Conservation (phyloP, 768 basidiomycete species). For the Kwoniella heveanensis region DNA sequence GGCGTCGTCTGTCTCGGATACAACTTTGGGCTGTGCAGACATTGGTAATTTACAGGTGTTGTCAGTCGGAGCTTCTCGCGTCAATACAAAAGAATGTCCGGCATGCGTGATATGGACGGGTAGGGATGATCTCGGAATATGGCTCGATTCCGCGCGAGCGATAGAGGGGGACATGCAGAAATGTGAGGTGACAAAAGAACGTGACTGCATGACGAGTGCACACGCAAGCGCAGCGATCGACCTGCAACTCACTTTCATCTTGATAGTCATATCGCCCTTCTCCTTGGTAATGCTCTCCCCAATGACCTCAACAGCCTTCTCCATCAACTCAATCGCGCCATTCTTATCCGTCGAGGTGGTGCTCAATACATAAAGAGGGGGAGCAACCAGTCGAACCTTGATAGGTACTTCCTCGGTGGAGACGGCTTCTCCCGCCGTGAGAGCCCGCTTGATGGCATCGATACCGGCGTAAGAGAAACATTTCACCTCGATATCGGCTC, state of each 20-base stretch:
- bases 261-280: conserved; percentile 83
- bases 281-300: conserved; percentile 78
- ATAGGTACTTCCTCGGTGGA: conserved; percentile 90
- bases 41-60: not conserved
- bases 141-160: no score
- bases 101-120: not conserved
- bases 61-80: not conserved
- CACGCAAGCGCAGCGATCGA: no score
- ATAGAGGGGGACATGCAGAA: no score
- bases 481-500: conserved; percentile 95
- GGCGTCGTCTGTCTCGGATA: conserved; percentile 95
- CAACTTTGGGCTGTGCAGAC: conserved; percentile 79
- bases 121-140: no score
- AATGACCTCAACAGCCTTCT: conserved; percentile 89
- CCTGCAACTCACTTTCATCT: conserved; percentile 79
- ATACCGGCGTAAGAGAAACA: conserved; percentile 96
- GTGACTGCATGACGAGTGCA: no score
- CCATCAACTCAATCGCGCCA: conserved; percentile 87
- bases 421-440: conserved; percentile 79
- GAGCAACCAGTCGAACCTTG: conserved; percentile 94
- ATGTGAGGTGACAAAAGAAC: no score
- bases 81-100: not conserved
- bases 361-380: conserved; percentile 91
- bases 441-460: conserved; percentile 90
- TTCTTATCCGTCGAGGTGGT: conserved; percentile 96